Conservation (phyloP, 2,329 filamentous ascomycete genomes). For the Fusarium floridanum region DNA sequence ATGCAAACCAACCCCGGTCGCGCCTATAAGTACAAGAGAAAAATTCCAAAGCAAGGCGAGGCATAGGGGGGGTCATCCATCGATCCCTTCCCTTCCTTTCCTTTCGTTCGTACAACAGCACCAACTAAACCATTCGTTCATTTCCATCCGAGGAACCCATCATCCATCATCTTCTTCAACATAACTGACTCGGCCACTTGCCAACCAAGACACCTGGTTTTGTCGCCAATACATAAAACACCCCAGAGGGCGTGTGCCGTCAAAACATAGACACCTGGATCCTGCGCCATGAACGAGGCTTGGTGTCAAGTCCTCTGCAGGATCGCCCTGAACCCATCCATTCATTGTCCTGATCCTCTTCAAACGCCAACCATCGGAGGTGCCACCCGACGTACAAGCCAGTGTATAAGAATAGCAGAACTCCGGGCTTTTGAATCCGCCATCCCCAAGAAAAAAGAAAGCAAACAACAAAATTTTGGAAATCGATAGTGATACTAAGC, state of each 20-base stretch:
- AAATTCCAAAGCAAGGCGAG: conserved; percentile 16
- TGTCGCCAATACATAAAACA: conserved; percentile 19
- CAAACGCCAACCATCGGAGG: conserved; percentile 44
- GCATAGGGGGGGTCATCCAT: background rate
- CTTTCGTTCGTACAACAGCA: background rate
- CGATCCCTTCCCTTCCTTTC: background rate
- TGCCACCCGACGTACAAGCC: conserved; percentile 43
- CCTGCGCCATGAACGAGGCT: conserved; percentile 26
- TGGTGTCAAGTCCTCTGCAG: conserved; percentile 11
- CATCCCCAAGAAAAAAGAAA: conserved; percentile 33
- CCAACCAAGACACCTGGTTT: conserved; percentile 8
- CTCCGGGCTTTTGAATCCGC: conserved; percentile 49
- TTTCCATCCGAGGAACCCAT: conserved; percentile 14
- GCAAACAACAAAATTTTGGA: conserved; percentile 34
- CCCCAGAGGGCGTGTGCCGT: conserved; percentile 12
- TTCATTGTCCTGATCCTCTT: conserved; percentile 33
- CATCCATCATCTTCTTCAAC: conserved; percentile 6
- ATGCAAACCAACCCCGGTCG: conserved; percentile 13
- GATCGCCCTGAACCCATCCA: conserved; percentile 23
- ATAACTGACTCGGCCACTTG: background rate
- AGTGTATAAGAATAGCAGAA: conserved; percentile 47
- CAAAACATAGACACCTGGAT: conserved; percentile 21
- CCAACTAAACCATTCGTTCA: background rate
- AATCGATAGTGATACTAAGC: conserved; percentile 38
- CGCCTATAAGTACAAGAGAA: conserved; percentile 46